Percentiles rank a stretch among this genome's conserved stretches.
These are phyloP conservation scores for Lactarius trivialis DNA, from an alignment of 768 basidiomycete genomes.

Conservation along the genomic window DNA sequence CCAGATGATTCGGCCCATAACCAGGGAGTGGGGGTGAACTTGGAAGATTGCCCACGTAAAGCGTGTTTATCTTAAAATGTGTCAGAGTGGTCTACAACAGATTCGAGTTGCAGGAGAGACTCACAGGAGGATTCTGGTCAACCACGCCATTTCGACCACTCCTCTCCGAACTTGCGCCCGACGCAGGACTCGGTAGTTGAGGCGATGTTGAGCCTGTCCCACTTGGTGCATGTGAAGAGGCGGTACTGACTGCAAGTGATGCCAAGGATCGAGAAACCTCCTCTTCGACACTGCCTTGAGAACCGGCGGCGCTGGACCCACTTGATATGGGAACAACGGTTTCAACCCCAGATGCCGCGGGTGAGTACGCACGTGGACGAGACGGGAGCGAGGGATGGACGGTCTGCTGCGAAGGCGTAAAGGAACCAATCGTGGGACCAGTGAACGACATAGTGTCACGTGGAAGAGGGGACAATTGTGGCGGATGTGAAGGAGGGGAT, in stretches of 20 bases:
- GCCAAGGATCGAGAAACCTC: constrained; percentile 31
- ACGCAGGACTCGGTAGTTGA: constrained; percentile 70
- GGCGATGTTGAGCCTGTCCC: constrained; percentile 56
- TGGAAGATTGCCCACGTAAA: constrained; percentile 99
- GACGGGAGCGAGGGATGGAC: constrained; percentile 28
- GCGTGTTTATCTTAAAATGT: constrained; percentile 72
- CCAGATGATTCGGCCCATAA: constrained; percentile 73
- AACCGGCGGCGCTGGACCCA: constrained; percentile 40
- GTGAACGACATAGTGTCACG: constrained; percentile 23
- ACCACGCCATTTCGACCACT: constrained; percentile 34
- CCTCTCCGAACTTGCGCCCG: constrained; percentile 46
- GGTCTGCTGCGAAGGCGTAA: constrained; percentile 27
- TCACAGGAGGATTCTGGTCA: constrained; percentile 91
- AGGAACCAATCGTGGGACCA: constrained; percentile 23
- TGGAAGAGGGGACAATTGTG: constrained; percentile 26
- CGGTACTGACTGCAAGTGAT: constrained; percentile 47
- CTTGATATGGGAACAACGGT: constrained; percentile 35
- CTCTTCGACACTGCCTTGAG: constrained; percentile 31
- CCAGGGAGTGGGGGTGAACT: constrained; percentile 66
- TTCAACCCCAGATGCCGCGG: constrained; percentile 22
- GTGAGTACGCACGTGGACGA: constrained; percentile 28
- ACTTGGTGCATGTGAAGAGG: not conserved
- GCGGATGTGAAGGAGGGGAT: constrained; percentile 18
- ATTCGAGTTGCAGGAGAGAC: constrained; percentile 23
- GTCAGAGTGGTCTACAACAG: constrained; percentile 1